phyloP scores from a whole-genome alignment of 1,284 basidiomycete species.

The Stygiomarasmius scandens region DNA sequence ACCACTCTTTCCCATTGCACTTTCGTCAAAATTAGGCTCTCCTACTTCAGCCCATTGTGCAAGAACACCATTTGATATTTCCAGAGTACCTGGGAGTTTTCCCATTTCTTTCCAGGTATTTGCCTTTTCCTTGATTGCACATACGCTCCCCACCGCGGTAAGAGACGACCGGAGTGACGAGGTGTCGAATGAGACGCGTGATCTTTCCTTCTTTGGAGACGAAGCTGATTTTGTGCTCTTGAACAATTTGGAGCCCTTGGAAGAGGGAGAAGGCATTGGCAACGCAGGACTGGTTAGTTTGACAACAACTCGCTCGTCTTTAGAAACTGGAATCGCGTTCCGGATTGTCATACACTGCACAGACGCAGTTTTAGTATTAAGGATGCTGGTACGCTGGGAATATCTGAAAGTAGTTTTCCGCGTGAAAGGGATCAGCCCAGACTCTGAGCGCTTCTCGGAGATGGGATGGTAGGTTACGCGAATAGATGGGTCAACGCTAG shows the following conservation, averaged over 20 bases:
- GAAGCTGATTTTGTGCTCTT: not conserved
- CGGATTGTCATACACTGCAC: constrained; percentile 32
- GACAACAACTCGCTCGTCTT: constrained; percentile 33
- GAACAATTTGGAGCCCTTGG: not conserved
- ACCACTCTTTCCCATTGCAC: not conserved
- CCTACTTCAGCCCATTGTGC: constrained; percentile 38
- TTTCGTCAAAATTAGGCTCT: constrained; percentile 10
- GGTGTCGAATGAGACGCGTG: not conserved
- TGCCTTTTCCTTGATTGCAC: not conserved
- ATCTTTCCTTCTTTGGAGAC: not conserved
- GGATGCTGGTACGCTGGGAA: constrained; percentile 9
- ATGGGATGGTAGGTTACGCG: too few species aligned
- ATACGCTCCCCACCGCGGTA: not conserved
- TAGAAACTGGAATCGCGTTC: constrained; percentile 39
- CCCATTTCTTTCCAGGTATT: not conserved
- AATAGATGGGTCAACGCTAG: constrained; percentile 26
- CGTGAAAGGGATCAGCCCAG: too few species aligned
- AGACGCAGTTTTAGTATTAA: constrained; percentile 10
- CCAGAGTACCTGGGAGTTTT: constrained; percentile 1
- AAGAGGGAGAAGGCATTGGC: constrained; percentile 7
- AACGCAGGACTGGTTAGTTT: constrained; percentile 35
- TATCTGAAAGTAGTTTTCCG: constrained; percentile 5
- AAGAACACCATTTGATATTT: constrained; percentile 21
- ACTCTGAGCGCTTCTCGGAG: too few species aligned
- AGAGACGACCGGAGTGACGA: not conserved